phyloP scores from a whole-genome alignment of 2,329 filamentous ascomycete genomes.

The Trichothecium roseum region DNA sequence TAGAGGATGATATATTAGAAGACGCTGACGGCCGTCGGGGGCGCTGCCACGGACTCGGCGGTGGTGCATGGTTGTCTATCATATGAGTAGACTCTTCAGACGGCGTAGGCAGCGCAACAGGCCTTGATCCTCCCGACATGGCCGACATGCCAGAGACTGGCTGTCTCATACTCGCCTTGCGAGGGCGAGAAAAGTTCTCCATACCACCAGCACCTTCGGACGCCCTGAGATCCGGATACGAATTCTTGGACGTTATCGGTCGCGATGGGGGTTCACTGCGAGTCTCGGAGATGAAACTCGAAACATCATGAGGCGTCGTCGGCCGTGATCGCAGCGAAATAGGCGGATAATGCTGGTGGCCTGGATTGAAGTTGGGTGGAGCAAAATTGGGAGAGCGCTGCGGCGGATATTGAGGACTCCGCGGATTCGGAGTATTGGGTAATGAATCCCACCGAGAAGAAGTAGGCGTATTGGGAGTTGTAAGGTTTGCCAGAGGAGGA shows the following conservation, averaged over 20 bases:
- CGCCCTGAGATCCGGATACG: constrained; percentile 21
- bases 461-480: neutral
- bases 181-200: constrained; percentile 50
- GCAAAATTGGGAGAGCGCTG: neutral
- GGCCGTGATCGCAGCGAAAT: constrained; percentile 3
- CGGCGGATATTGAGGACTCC: no score
- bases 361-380: neutral
- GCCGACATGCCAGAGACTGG: constrained; percentile 21
- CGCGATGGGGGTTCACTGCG: constrained; percentile 17
- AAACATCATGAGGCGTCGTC: constrained; percentile 3
- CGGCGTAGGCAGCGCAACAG: constrained; percentile 14
- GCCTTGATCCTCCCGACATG: constrained; percentile 17
- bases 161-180: constrained; percentile 42
- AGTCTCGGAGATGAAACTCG: constrained; percentile 1
- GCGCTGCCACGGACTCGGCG: constrained; percentile 4
- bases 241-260: constrained; percentile 18
- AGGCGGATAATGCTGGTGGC: neutral
- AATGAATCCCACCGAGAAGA: constrained; percentile 4
- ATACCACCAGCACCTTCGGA: constrained; percentile 25
- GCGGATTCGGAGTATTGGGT: neutral
- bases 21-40: constrained; percentile 4
- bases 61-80: constrained; percentile 1
- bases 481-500: neutral
- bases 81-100: constrained; percentile 19
- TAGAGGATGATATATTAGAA: constrained; percentile 4